Evolutionary conservation across 495 filamentous ascomycete genomes (phyloP).

Genomic region (Talaromyces adpressus): DNA sequence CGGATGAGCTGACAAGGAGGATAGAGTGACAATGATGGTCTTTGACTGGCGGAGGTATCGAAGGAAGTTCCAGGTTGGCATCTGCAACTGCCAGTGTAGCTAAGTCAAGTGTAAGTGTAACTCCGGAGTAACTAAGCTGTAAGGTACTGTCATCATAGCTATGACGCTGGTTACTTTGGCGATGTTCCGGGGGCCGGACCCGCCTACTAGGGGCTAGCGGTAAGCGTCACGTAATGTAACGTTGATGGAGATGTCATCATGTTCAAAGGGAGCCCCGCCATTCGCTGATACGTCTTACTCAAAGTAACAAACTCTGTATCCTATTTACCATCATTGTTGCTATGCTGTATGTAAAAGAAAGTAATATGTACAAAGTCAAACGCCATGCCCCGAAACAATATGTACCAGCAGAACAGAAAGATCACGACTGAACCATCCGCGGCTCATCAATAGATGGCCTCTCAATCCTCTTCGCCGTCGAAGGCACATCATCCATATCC

Average conservation of each 20-base stretch:
- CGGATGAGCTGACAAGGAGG: background rate
- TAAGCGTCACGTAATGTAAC: background rate
- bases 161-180: background rate
- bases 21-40: background rate
- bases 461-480: conserved; percentile 6
- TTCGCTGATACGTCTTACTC: background rate
- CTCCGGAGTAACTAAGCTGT: background rate
- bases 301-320: background rate
- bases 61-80: background rate
- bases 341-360: background rate
- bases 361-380: background rate
- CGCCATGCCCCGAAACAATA: background rate
- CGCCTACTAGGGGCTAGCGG: background rate
- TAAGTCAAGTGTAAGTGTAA: background rate
- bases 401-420: background rate
- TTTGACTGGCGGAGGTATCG: background rate
- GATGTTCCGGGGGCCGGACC: background rate
- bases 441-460: conserved; percentile 4
- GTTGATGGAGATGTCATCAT: background rate
- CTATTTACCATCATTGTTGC: background rate
- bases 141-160: background rate
- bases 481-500: conserved; percentile 4
- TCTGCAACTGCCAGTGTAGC: background rate
- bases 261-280: background rate
- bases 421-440: background rate